Evolutionary conservation across 306 rosid species (phyloP).

Genomic region (Dalbergia oliveri): DNA sequence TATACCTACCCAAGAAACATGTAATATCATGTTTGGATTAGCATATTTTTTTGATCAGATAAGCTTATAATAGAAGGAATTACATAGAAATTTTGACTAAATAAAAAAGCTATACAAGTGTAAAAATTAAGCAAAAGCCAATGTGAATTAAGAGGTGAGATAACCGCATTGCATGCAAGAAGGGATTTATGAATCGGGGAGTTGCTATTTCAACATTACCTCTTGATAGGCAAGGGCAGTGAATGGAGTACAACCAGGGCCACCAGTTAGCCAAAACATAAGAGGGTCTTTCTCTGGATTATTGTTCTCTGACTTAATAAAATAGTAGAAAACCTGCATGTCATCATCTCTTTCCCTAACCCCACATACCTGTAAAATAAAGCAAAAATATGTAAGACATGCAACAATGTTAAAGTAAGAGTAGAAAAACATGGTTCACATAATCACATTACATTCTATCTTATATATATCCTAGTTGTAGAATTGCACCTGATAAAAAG

Average conservation of each 20-base stretch:
- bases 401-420: too few relatives aligned
- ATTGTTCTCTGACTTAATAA: conserved; percentile 57
- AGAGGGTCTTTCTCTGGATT: conserved; percentile 67
- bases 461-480: too few relatives aligned
- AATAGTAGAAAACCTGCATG: conserved; percentile 66
- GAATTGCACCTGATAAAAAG: too few relatives aligned
- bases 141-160: too few relatives aligned
- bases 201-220: conserved; percentile 43
- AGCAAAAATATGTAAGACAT: too few relatives aligned
- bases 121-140: neutral
- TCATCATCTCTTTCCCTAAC: conserved; percentile 56
- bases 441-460: too few relatives aligned
- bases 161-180: neutral
- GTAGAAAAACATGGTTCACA: too few relatives aligned
- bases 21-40: too few relatives aligned
- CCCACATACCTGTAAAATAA: conserved; percentile 59
- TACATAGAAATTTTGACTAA: neutral
- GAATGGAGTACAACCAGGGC: conserved; percentile 69
- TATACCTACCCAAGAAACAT: too few relatives aligned
- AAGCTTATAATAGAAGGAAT: too few relatives aligned
- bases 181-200: neutral
- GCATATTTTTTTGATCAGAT: too few relatives aligned
- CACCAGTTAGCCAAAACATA: conserved; percentile 74
- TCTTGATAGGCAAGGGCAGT: conserved; percentile 50
- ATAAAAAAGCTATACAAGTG: neutral